A percentile compares a stretch with the other conserved stretches of the same genome.
phyloP scores from a whole-genome alignment of 2,329 filamentous ascomycete genomes.

The Pseudogymnoascus sp. region DNA sequence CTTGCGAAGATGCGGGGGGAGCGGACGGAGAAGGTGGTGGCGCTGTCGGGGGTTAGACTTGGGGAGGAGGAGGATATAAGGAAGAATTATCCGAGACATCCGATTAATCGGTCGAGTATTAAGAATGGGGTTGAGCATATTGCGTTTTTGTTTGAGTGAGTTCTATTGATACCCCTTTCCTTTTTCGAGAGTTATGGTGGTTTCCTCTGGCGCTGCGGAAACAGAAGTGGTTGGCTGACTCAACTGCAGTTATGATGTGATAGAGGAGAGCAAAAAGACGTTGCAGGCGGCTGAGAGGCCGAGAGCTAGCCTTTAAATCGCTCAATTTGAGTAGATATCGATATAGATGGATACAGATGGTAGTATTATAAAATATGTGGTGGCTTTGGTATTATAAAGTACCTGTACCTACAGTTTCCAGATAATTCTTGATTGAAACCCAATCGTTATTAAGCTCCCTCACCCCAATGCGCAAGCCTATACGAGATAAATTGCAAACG shows the following conservation, averaged over 20 bases:
- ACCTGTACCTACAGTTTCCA: no score
- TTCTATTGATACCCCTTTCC: not conserved
- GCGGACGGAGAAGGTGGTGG: not conserved
- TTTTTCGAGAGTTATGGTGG: not conserved
- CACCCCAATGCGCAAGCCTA: no score
- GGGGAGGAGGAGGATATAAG: slow-evolving; percentile 4
- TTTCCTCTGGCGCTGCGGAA: not conserved
- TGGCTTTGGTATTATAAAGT: no score
- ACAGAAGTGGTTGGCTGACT: not conserved
- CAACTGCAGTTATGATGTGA: slow-evolving; percentile 12
- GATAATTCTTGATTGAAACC: no score
- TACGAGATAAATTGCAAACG: no score
- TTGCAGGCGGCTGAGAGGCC: slow-evolving; percentile 7
- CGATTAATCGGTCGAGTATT: slow-evolving; percentile 6
- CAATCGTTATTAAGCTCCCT: no score
- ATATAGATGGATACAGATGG: not conserved
- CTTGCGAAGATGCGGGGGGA: slow-evolving; percentile 8
- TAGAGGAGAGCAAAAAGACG: slow-evolving; percentile 11
- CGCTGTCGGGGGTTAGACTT: slow-evolving; percentile 8
- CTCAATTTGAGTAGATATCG: not conserved
- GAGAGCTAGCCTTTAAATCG: slow-evolving; percentile 9
- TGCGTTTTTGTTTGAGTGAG: slow-evolving; percentile 11
- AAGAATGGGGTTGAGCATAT: slow-evolving; percentile 10
- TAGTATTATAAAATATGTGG: no score
- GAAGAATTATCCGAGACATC: not conserved